phyloP scores from a whole-genome alignment of 148 eudicot genomes.

The Nepenthes mirabilis region DNA sequence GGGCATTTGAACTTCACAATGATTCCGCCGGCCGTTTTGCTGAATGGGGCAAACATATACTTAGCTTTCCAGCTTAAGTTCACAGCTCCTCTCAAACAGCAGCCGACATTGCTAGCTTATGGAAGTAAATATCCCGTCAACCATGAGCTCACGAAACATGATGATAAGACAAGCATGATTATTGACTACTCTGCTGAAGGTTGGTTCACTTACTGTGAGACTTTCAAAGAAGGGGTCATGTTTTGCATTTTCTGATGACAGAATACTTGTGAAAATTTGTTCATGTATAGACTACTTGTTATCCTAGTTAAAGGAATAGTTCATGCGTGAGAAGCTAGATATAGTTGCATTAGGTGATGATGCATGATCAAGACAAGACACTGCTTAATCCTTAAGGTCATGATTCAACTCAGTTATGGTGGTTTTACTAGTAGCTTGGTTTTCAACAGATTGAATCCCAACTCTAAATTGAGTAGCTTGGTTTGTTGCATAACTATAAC shows the following conservation, averaged over 20 bases:
- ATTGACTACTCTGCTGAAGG: slow-evolving; percentile 61
- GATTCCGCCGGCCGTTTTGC: slow-evolving; percentile 55
- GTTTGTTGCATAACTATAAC: too few relatives aligned
- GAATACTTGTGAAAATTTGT: neutral
- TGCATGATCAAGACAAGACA: too few relatives aligned
- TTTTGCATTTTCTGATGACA: neutral
- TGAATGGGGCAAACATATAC: slow-evolving; percentile 61
- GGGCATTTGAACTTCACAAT: slow-evolving; percentile 72
- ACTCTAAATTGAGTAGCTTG: too few relatives aligned
- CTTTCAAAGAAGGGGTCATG: neutral
- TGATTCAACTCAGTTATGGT: too few relatives aligned
- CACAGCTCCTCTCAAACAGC: slow-evolving; percentile 27
- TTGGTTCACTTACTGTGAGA: slow-evolving; percentile 6
- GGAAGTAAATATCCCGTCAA: slow-evolving; percentile 49
- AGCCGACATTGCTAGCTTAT: slow-evolving; percentile 70
- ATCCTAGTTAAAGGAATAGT: too few relatives aligned
- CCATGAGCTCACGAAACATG: slow-evolving; percentile 57
- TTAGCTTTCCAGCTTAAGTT: slow-evolving; percentile 74
- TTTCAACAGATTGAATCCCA: too few relatives aligned
- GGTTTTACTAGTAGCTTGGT: too few relatives aligned
- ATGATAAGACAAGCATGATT: slow-evolving; percentile 50
- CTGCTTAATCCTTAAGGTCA: too few relatives aligned
- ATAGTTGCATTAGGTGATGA: too few relatives aligned
- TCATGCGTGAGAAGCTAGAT: too few relatives aligned
- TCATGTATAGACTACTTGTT: slow-evolving; percentile 10